Conservation (phyloP, 306 rosid genomes). For the Lathyrus tuberosus region DNA sequence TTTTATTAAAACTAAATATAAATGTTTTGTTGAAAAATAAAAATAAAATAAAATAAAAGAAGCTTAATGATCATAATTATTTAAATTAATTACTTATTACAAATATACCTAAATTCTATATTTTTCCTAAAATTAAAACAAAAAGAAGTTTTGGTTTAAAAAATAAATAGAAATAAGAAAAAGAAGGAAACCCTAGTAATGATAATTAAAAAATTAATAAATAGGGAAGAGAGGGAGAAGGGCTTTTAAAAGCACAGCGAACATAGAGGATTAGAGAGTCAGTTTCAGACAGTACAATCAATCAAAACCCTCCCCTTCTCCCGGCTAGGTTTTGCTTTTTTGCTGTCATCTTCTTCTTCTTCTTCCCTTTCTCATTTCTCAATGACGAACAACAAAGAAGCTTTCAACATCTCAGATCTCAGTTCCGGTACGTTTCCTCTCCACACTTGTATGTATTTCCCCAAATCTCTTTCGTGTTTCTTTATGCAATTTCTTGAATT, state of each 20-base stretch:
- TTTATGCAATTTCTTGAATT: not conserved
- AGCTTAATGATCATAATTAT: too few species aligned
- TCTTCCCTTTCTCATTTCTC: not conserved
- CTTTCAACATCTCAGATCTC: slow-evolving; percentile 27
- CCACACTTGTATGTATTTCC: not conserved
- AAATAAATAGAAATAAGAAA: not conserved
- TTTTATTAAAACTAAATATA: too few species aligned
- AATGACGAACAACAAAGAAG: slow-evolving; percentile 14
- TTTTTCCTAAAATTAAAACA: too few species aligned
- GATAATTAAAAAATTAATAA: not conserved
- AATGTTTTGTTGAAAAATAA: too few species aligned
- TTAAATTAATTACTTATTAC: too few species aligned
- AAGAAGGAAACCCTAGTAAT: not conserved
- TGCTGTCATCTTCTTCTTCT: not conserved
- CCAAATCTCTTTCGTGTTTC: not conserved
- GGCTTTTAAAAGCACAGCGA: slow-evolving; percentile 7
- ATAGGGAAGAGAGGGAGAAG: slow-evolving; percentile 7
- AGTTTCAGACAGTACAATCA: not conserved
- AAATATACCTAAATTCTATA: too few species aligned
- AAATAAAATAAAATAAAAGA: too few species aligned
- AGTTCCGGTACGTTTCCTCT: slow-evolving; percentile 2
- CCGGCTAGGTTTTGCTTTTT: not conserved
- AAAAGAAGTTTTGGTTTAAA: not conserved
- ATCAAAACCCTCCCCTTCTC: slow-evolving; percentile 3
- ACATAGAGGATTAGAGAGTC: slow-evolving; percentile 9